Percentiles rank a stretch among this genome's conserved stretches.
Evolutionary conservation across 805 yeast species (phyloP).

Genomic region (Zygotorulaspora florentina): DNA sequence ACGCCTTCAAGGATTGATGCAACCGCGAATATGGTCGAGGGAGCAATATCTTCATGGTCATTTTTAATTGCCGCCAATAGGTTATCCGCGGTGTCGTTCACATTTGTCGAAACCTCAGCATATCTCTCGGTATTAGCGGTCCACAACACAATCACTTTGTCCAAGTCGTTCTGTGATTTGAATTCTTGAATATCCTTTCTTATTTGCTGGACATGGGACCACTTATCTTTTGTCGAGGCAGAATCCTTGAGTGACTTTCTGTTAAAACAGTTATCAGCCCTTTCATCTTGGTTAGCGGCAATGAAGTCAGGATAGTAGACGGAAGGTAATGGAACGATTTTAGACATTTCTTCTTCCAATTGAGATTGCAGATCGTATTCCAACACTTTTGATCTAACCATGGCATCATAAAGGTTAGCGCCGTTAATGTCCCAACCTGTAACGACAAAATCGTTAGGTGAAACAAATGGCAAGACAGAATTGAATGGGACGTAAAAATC

Average conservation of each 20-base stretch:
- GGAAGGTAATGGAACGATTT: slow-evolving; percentile 70
- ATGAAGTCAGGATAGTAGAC: slow-evolving; percentile 94
- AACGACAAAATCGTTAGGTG: slow-evolving; percentile 84
- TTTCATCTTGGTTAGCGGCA: slow-evolving; percentile 87
- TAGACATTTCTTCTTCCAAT: slow-evolving; percentile 58
- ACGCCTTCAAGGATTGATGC: slow-evolving; percentile 85
- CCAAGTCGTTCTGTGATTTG: slow-evolving; percentile 66
- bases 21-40: slow-evolving; percentile 91
- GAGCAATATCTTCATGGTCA: slow-evolving; percentile 81
- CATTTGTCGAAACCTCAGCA: slow-evolving; percentile 69
- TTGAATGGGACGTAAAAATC: slow-evolving; percentile 93
- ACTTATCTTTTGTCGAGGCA: slow-evolving; percentile 57
- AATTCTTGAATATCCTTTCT: slow-evolving; percentile 79
- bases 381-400: slow-evolving; percentile 80
- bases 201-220: slow-evolving; percentile 85
- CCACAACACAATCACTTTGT: slow-evolving; percentile 89
- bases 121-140: slow-evolving; percentile 97
- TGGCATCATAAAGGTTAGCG: slow-evolving; percentile 66
- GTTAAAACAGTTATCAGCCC: slow-evolving; percentile 84
- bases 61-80: slow-evolving; percentile 66
- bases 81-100: slow-evolving; percentile 85
- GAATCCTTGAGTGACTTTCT: slow-evolving; percentile 39
- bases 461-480: slow-evolving; percentile 78
- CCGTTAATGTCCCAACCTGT: slow-evolving; percentile 94
- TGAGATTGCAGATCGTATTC: slow-evolving; percentile 80